Base-by-base conservation (phyloP, 257 asterid species). In the Thymus quinquecostatus region DNA sequence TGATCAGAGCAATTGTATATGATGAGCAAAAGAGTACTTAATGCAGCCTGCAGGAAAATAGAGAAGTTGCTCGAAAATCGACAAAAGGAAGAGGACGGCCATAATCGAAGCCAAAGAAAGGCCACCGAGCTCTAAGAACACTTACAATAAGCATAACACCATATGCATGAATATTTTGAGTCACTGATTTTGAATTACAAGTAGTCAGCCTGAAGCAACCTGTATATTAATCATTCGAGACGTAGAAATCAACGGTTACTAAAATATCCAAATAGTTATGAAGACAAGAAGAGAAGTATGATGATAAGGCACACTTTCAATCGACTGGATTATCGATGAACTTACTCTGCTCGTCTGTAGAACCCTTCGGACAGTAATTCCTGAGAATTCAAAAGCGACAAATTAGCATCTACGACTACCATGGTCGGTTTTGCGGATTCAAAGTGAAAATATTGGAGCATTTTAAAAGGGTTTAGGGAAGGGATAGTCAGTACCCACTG, bases 1-100 rank as follows among this genome's bases (percentile, higher is more conserved):
- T 90, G 98, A 74, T 95, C 99, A 7, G 97, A 88, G 70, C 90
- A 95, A 82, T 88, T 95, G 79, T 92, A 95, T 64, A 92, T 82
- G 64, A 92, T 87, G 59, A 95, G 84, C 72, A 95, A 83, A 81
- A 92, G 74, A 50, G 96, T 89, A 70, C 89, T 83, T 72, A 95
- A 77, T 74, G 89, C 99, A 80, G 86, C 98, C 99, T 95, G 83
- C 69, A 50, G 60, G 56, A 29, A 59, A 70, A 40, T 3, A 10
- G 13, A 41, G 60, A 55, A 66, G 13, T 48, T 60, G 21, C 28
- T 33, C 45, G 45, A 62, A 57, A 71, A n/a, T 43, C 28, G 45
- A 44, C 32, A 30, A 57, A 21, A 30, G 9, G 49, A 45, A 13
- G 28, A 60, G 67, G 53, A 71, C 40, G 13, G 54, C 10, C 38